Evolutionary conservation across 371 early-diverging fungal species (phyloP), one percentile per base, ranked within the genome.

Genomic region (Chytridium lagenaria): DNA sequence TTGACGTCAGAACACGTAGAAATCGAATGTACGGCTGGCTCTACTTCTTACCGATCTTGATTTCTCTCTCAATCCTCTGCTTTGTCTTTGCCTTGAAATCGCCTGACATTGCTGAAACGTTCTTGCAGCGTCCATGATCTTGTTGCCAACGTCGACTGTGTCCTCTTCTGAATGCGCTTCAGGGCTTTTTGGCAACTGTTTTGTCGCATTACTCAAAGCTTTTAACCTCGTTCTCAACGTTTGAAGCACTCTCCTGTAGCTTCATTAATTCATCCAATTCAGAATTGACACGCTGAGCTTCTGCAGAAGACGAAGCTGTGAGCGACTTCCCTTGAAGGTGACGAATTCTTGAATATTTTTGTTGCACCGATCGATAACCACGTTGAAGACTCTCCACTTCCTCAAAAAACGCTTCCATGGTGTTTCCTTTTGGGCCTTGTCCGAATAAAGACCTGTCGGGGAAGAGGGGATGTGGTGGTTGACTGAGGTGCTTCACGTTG

Each of bases 11-110:
- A n/a, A n/a, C n/a, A n/a, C n/a, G n/a, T n/a, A n/a, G n/a, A n/a
- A n/a, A n/a, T n/a, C n/a, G n/a, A n/a, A n/a, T n/a, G n/a, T n/a
- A n/a, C n/a, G n/a, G n/a, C n/a, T n/a, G n/a, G n/a, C n/a, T n/a
- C n/a, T n/a, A n/a, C n/a, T n/a, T 87, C 68, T 80, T 49, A 78
- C 78, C 81, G 63, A 80, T 78, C 10, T 76, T 68, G 67, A 84
- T 79, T 61, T 78, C 77, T 19, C 85, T 73, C 59, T 78, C 82
- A 76, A 85, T 82, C 33, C 75, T 68, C 40, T 71, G 52, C 33
- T 79, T 77, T 67, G 78, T 81, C 67, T 79, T 74, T 1, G 69
- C 23, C 68, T 77, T 81, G 66, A 76, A 76, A 19, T 70, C 37
- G 70, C 39, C 67, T 85, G 85, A 19, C 78, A 70, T n/a, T 59